Base-by-base conservation (phyloP, 352 stramenopile genomes). In the Pythium coloratum region DNA sequence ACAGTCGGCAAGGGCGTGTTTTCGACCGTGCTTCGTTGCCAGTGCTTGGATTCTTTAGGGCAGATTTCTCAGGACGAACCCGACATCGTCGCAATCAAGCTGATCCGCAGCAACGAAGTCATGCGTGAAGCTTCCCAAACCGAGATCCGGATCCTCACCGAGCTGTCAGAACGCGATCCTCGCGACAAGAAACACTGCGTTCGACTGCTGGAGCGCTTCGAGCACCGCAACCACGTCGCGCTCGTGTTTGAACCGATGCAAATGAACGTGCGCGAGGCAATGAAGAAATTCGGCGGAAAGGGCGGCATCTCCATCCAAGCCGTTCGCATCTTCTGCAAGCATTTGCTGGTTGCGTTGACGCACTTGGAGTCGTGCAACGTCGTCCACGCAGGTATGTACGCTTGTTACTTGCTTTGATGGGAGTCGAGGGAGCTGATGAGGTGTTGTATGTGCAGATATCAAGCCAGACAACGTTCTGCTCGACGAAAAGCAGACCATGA, bases 381-480 rank as follows among this genome's bases (percentile, higher is more conserved):
- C 26, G 92, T 99, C 55, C 97, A 99, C 75, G 96, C 96, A 68
- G 86, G 86, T 93, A 82, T 53, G 72, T 55, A 38, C 3, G 51
- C 16, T 20, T 24, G 4, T 30, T 16, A 2, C 2, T 28, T 32
- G 46, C n/a, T 7, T 53, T 53, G 0, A 0, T 40, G 24, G 34
- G 47, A 12, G 2, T 28, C 16, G 6, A 30, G 28, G 51, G n/a
- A 51, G 20, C 26, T 47, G 26, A 36, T 8, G 20, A 8, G 54
- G 28, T 42, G 16, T 42, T 46, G 58, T 36, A 4, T 64, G 14
- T 63, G 40, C 68, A 78, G 97, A 99, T 78, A 97, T 99, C 51
- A 99, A 99, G 66, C 96, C 96, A 3, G 97, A 99, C 74, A 99
- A 99, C 62, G 98, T 99, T 51, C 68, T 99, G 30, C 84, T 99